These are phyloP conservation scores for Ilex asprella DNA, from an alignment of 257 asterid species.

Conservation along the genomic window DNA sequence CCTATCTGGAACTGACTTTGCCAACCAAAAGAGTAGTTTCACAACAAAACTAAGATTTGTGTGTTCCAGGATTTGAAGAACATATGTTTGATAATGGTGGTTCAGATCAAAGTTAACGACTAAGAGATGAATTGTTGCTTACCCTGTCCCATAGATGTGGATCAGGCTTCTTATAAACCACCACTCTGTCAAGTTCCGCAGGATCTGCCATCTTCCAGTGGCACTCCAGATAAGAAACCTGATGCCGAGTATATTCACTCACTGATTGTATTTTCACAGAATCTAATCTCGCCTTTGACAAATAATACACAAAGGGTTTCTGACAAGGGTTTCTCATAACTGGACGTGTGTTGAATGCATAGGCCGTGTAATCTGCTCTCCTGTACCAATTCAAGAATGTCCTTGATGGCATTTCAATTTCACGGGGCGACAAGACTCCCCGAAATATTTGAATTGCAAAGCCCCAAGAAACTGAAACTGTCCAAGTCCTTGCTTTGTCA, in stretches of 20 bases:
- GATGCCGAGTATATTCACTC: slow-evolving; percentile 12
- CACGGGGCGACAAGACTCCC: slow-evolving; percentile 25
- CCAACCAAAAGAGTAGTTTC: neutral
- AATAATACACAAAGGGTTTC: slow-evolving; percentile 20
- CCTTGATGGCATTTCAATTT: slow-evolving; percentile 32
- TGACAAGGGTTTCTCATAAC: slow-evolving; percentile 21
- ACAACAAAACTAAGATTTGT: neutral
- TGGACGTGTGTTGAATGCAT: slow-evolving; percentile 31
- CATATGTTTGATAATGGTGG: neutral
- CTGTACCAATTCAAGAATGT: slow-evolving; percentile 35
- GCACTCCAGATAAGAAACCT: slow-evolving; percentile 4
- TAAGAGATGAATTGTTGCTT: neutral
- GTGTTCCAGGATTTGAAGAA: neutral
- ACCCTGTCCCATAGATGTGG: slow-evolving; percentile 44
- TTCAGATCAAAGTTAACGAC: neutral
- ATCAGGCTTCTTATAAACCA: slow-evolving; percentile 32
- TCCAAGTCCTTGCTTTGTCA: slow-evolving; percentile 29
- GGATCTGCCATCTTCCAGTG: slow-evolving; percentile 23
- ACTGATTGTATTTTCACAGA: slow-evolving; percentile 10
- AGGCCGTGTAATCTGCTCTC: slow-evolving; percentile 15
- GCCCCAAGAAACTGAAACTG: slow-evolving; percentile 44
- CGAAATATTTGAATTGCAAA: slow-evolving; percentile 33
- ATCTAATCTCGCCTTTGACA: slow-evolving; percentile 12
- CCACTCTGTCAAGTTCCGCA: slow-evolving; percentile 13
- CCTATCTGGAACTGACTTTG: neutral